phyloP scores from a whole-genome alignment of 805 yeast genomes.

The Candida ficus region DNA sequence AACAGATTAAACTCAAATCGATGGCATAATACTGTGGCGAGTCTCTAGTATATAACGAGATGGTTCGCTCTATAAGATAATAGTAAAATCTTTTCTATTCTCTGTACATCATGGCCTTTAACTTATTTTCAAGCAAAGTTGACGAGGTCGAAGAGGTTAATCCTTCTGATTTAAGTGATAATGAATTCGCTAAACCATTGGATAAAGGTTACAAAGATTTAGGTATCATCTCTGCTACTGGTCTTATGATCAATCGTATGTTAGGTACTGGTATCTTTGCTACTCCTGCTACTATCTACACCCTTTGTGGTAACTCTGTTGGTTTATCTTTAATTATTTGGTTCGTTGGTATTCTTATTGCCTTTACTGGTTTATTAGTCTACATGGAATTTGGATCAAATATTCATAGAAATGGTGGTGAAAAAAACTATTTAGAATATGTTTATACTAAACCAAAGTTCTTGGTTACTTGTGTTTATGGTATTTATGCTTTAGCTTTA shows the following conservation, averaged over 20 bases:
- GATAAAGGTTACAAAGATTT: slow-evolving; percentile 39
- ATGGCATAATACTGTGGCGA: too few relatives aligned
- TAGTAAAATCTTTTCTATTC: too few relatives aligned
- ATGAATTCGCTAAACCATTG: slow-evolving; percentile 28
- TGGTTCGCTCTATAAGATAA: too few relatives aligned
- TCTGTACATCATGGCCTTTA: neutral
- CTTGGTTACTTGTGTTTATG: slow-evolving; percentile 59
- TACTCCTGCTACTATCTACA: slow-evolving; percentile 54
- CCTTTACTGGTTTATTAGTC: slow-evolving; percentile 57
- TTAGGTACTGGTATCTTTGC: slow-evolving; percentile 76
- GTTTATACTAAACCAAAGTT: slow-evolving; percentile 65
- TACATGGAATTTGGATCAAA: slow-evolving; percentile 80
- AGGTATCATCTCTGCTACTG: slow-evolving; percentile 56
- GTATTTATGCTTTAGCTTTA: slow-evolving; percentile 64
- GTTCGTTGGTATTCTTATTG: slow-evolving; percentile 69
- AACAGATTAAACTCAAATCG: too few relatives aligned
- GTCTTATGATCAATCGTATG: slow-evolving; percentile 62
- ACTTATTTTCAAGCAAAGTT: neutral
- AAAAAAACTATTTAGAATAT: slow-evolving; percentile 73
- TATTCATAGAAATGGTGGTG: slow-evolving; percentile 81
- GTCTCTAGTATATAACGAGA: too few relatives aligned
- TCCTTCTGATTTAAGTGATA: slow-evolving; percentile 12
- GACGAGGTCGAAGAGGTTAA: slow-evolving; percentile 5
- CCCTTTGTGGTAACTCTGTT: slow-evolving; percentile 54
- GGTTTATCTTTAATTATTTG: slow-evolving; percentile 69